Base-by-base conservation (phyloP, 2,329 filamentous ascomycete genomes). In the Penicillium brevicompactum region DNA sequence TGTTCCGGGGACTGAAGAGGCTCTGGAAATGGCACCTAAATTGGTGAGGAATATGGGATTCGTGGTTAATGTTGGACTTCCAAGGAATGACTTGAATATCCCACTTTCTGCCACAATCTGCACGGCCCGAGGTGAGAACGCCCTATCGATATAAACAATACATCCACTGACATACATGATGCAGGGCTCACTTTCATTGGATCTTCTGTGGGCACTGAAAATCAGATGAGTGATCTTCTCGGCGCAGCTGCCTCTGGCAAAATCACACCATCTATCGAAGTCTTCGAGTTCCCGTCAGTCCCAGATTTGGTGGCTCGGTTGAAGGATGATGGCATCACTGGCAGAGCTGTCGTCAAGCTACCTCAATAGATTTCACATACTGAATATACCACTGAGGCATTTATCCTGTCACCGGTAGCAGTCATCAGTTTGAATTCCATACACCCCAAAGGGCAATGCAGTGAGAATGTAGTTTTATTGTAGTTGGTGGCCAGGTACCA, bases 61-160 rank as follows among this genome's bases (percentile, higher is more conserved):
- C 8, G 61, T 67, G 49, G 57, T 67, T 5, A 56, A 52, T 49
- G 64, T 66, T 8, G 64, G 60, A 1, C 44, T 67, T 43, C 64
- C 64, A 2, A 54, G 45, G 4, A 67, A 66, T 54, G 57, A 63
- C 5, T 54, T 67, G 30, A 54, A 65, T 11, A 46, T 66, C 24
- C 64, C 64, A 0, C 53, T 66, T 37, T 66, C 63, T 14, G 61
- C 62, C 5, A 66, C 64, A 1, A 10, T 64, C 3, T 66, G 64
- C 46, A 62, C 64, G n/a, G 64, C 63, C 10, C 52, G 64, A 63
- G 61, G 62, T 66, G 43, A 57, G 62, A 43, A 38, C 24, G 10
- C 13, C 6, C 1, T 14, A 16, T 4, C 9, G 38, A 6, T 9
- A n/a, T 30, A 22, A 31, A 8, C n/a, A 10, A 46, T 47, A 34